Evolutionary conservation across 148 eudicot species (phyloP), one percentile per base, ranked within the genome.

Genomic region (Camellia granthamiana): DNA sequence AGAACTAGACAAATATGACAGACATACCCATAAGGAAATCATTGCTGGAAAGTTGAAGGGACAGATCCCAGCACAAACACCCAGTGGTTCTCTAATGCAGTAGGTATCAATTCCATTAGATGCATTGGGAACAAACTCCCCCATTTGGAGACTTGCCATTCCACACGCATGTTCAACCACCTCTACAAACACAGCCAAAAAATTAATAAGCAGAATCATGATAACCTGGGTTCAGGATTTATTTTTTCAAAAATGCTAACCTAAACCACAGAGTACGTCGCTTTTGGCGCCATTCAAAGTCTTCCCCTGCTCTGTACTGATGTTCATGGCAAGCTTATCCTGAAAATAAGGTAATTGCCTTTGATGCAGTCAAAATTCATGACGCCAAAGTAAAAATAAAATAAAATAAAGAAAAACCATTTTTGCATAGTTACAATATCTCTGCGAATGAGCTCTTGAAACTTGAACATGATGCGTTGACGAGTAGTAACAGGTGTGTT

Each of bases 1-100:
- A 41, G 7, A 71, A n/a, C 5, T 56, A 69, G 73, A 69, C 41
- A 75, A 76, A 72, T 55, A 41, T 44, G 42, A 59, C 19, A 79
- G 76, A 16, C 88, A 56, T 89, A 91, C 94, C 90, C 89, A 82
- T 78, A 89, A 83, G 11, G 94, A 88, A 72, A 83, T 77, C 84
- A 85, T 78, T 80, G 92, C 90, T 3, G 94, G 88, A 76, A 84
- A 88, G 75, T 84, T 87, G 69, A 74, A 83, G 68, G 87, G 74
- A 78, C 92, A 91, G 65, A 91, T 87, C 73, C 92, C 94, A 46
- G 94, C 94, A 85, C 92, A 91, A 79, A 91, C 86, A 76, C 94
- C 94, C 62, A 88, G 86, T 19, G 94, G 91, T 80, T 89, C 91
- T 75, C 90, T 86, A 49, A 86, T 67, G 78, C 86, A 86, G 74